Evolutionary conservation across 2,329 filamentous ascomycete species (phyloP).

Genomic region (Truncatella angustata): DNA sequence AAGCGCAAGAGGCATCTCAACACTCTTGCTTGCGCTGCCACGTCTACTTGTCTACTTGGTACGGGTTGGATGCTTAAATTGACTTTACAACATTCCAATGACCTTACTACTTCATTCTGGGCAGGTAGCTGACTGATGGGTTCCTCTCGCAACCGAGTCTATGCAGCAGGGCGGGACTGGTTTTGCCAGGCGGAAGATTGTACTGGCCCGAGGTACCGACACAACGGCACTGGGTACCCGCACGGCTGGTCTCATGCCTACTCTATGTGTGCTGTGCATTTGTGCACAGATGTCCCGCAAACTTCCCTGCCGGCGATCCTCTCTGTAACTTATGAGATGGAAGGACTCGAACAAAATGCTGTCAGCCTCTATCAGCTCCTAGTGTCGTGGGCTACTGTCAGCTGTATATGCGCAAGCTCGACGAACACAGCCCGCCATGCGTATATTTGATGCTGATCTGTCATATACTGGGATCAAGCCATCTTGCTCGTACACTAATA

Average conservation of each 20-base stretch:
- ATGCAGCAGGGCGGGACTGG: no score
- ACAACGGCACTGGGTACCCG: conserved; percentile 1
- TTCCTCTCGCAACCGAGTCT: no score
- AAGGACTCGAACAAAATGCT: not conserved
- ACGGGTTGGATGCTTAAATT: no score
- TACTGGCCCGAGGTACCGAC: not conserved
- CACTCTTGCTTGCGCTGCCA: no score
- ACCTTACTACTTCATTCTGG: no score
- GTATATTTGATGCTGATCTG: not conserved
- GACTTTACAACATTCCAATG: no score
- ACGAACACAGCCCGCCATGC: not conserved
- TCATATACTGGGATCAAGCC: no score
- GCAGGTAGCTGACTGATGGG: no score
- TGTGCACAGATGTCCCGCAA: not conserved
- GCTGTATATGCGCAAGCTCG: not conserved
- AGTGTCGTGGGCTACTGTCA: no score
- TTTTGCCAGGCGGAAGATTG: not conserved
- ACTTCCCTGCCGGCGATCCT: conserved; percentile 6
- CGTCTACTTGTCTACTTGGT: no score
- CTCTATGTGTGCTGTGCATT: not conserved
- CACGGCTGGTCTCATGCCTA: no score
- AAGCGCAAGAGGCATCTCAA: no score
- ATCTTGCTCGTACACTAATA: not conserved
- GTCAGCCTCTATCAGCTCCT: not conserved
- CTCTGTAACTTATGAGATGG: not conserved